A percentile compares a stretch with the other conserved stretches of the same genome.
These are phyloP conservation scores for Tylopilus intermedius DNA, from an alignment of 768 basidiomycete species.

Conservation along the genomic window DNA sequence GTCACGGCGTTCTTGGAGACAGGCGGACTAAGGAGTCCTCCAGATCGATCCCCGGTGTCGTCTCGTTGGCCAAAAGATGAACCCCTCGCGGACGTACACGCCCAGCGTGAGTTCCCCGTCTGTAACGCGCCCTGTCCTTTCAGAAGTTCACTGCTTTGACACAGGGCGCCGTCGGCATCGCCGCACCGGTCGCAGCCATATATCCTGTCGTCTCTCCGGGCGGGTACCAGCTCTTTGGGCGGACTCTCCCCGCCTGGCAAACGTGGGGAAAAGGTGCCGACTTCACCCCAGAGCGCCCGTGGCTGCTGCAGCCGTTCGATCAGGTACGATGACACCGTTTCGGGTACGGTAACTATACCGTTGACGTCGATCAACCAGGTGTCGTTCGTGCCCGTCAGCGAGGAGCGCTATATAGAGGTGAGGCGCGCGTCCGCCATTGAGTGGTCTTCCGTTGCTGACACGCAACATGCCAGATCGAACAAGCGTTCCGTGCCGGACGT, in stretches of 20 bases:
- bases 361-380: slow-evolving; percentile 31
- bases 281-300: slow-evolving; percentile 47
- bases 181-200: slow-evolving; percentile 54
- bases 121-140: no score
- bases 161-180: slow-evolving; percentile 69
- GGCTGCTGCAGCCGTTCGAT: slow-evolving; percentile 63
- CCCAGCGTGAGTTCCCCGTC: no score
- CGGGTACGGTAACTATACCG: not conserved
- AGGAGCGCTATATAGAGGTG: slow-evolving; percentile 47
- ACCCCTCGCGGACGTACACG: no score
- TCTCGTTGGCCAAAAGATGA: no score
- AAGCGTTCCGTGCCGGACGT: slow-evolving; percentile 47
- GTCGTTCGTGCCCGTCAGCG: slow-evolving; percentile 45
- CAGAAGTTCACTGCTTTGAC: no score
- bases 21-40: no score
- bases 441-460: no score
- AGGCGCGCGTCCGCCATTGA: no score
- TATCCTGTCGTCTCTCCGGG: slow-evolving; percentile 63
- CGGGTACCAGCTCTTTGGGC: slow-evolving; percentile 60
- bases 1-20: no score
- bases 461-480: slow-evolving; percentile 37
- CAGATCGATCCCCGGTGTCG: no score
- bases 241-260: slow-evolving; percentile 62
- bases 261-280: slow-evolving; percentile 52
- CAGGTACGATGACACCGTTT: slow-evolving; percentile 33